phyloP scores from a whole-genome alignment of 495 filamentous ascomycete species.

The Hapsidospora chrysogenum region DNA sequence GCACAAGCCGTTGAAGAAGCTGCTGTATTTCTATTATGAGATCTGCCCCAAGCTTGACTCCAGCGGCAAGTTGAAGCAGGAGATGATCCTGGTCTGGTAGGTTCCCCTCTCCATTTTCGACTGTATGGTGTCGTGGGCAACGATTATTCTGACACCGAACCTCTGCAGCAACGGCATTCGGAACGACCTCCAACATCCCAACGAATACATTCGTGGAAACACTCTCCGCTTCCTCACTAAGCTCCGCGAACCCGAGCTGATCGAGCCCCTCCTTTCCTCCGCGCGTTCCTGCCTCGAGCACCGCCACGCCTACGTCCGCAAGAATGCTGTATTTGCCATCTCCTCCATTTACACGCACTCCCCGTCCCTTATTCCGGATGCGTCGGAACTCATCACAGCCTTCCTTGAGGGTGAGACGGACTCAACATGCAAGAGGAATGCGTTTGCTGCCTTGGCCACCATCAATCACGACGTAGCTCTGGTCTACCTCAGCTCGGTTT shows the following conservation, averaged over 20 bases:
- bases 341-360: conserved; percentile 87
- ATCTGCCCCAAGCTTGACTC: conserved; percentile 92
- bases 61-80: conserved; percentile 88
- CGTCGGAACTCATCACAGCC: conserved; percentile 74
- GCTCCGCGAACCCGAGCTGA: conserved; percentile 84
- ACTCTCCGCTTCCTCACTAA: conserved; percentile 95
- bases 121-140: not conserved
- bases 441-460: conserved; percentile 76
- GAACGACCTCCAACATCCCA: conserved; percentile 91
- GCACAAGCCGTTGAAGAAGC: conserved; percentile 91
- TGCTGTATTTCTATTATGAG: conserved; percentile 98
- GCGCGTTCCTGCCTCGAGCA: conserved; percentile 85
- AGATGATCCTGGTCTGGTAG: conserved; percentile 99
- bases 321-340: conserved; percentile 92
- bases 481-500: conserved; percentile 76
- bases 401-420: conserved; percentile 91
- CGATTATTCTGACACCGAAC: conserved; percentile 2
- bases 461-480: conserved; percentile 90
- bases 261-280: conserved; percentile 88
- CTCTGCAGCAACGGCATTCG: conserved; percentile 77
- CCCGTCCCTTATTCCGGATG: conserved; percentile 85
- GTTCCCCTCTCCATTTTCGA: conserved; percentile 9
- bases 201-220: conserved; percentile 95
- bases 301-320: conserved; percentile 92
- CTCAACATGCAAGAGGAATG: conserved; percentile 94